These are phyloP conservation scores for Anthoceros angustus DNA, from an alignment of 225 moss, liverwort and hornwort species.

Conservation along the genomic window DNA sequence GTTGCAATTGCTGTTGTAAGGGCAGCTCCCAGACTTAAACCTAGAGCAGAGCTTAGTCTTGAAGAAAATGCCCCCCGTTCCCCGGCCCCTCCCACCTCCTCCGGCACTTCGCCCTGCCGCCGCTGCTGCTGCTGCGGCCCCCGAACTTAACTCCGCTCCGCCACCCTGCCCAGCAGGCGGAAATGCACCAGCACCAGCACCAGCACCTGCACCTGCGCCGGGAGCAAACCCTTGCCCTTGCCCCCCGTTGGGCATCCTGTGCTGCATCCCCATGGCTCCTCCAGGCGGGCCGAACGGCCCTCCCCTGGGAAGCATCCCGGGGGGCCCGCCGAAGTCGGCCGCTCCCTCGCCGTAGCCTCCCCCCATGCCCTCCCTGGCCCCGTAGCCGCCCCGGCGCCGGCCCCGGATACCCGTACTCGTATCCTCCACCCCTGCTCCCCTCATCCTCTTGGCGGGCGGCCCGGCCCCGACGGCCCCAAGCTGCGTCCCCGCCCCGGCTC, in stretches of 20 bases:
- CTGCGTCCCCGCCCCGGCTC: conserved; percentile 13
- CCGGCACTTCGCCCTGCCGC: neutral
- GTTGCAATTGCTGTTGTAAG: conserved; percentile 89
- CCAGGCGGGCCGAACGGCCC: conserved; percentile 12
- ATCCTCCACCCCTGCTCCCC: conserved; percentile 7
- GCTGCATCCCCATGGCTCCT: conserved; percentile 7
- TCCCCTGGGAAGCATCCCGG: neutral
- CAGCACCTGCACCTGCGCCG: conserved; percentile 13
- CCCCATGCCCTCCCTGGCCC: neutral
- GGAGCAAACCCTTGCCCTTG: conserved; percentile 16
- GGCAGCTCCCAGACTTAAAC: conserved; percentile 79
- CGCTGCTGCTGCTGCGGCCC: neutral
- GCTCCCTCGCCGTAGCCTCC: neutral
- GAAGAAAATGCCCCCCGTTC: conserved; percentile 78
- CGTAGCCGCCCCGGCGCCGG: neutral
- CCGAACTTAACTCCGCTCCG: neutral
- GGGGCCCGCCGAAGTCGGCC: neutral
- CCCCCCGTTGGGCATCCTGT: neutral
- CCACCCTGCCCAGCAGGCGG: no score
- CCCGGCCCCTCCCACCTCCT: conserved; percentile 16
- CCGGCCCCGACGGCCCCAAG: conserved; percentile 16
- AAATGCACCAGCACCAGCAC: conserved; percentile 8
- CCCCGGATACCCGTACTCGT: neutral
- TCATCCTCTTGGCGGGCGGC: conserved; percentile 39
- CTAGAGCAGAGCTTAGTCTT: conserved; percentile 94